These are phyloP conservation scores for Corymbia calophylla DNA, from an alignment of 441 rosid species.

Conservation along the genomic window DNA sequence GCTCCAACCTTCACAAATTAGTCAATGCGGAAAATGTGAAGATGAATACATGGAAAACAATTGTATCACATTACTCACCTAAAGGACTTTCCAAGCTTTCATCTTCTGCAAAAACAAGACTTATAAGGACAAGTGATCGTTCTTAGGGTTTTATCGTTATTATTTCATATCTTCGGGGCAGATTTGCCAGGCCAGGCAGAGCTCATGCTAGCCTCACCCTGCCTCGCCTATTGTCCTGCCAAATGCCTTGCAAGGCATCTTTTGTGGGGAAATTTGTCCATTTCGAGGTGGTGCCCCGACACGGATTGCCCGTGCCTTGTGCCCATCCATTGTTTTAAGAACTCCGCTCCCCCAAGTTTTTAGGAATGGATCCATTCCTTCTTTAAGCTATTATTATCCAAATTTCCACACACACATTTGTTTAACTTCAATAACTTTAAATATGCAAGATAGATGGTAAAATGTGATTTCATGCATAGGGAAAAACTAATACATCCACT, in stretches of 20 bases:
- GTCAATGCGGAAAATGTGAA: background rate
- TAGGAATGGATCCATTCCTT: background rate
- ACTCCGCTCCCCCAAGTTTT: background rate
- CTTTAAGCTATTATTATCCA: background rate
- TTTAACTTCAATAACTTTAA: background rate
- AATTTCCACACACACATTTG: too few species aligned
- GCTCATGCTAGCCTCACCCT: too few species aligned
- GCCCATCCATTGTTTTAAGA: too few species aligned
- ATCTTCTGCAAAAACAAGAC: background rate
- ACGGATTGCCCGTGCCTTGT: background rate
- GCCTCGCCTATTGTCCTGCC: too few species aligned
- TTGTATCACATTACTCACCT: background rate
- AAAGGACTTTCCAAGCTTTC: background rate
- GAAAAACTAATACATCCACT: background rate
- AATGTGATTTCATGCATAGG: background rate
- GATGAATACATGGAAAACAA: background rate
- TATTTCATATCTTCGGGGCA: too few species aligned
- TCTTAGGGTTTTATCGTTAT: background rate
- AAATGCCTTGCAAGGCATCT: too few species aligned
- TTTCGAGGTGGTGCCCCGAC: too few species aligned
- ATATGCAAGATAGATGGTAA: background rate
- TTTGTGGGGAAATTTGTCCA: too few species aligned
- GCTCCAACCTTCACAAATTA: background rate
- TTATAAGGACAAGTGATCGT: background rate
- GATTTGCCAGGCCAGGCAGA: too few species aligned